Conservation (phyloP, 2,329 filamentous ascomycete species). For the Aspergillus neotritici region DNA sequence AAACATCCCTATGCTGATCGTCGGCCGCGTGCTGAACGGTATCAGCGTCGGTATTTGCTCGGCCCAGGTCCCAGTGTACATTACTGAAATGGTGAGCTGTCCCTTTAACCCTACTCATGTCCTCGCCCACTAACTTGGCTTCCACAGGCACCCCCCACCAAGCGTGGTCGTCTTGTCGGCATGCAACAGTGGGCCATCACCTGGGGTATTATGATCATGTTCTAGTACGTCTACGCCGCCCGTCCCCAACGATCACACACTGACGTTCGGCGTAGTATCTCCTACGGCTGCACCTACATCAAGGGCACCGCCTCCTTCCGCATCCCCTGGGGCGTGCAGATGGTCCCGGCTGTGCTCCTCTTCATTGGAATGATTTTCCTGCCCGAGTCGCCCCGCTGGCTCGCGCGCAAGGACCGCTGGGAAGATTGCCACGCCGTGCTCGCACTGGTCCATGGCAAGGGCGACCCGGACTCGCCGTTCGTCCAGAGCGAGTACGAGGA, state of each 20-base stretch:
- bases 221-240: conserved; percentile 58
- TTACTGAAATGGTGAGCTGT: conserved; percentile 56
- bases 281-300: conserved; percentile 57
- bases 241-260: conserved; percentile 21
- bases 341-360: conserved; percentile 56
- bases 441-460: conserved; percentile 57
- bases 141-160: conserved; percentile 49
- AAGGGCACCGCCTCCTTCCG: conserved; percentile 55
- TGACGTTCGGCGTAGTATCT: conserved; percentile 39
- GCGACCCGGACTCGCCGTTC: conserved; percentile 59
- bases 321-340: conserved; percentile 61
- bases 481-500: conserved; percentile 66
- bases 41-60: conserved; percentile 69
- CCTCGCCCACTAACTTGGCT: conserved; percentile 1
- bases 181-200: conserved; percentile 72
- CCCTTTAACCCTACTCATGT: conserved; percentile 61
- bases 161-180: conserved; percentile 59
- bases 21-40: conserved; percentile 65
- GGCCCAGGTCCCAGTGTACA: conserved; percentile 64
- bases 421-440: conserved; percentile 49
- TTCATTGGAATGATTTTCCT: conserved; percentile 48
- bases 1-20: conserved; percentile 65
- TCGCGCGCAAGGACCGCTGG: conserved; percentile 57
- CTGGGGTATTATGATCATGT: conserved; percentile 65
- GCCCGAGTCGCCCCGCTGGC: conserved; percentile 59